Evolutionary conservation across 2,329 filamentous ascomycete genomes (phyloP).

Genomic region (Fusarium sacchari): DNA sequence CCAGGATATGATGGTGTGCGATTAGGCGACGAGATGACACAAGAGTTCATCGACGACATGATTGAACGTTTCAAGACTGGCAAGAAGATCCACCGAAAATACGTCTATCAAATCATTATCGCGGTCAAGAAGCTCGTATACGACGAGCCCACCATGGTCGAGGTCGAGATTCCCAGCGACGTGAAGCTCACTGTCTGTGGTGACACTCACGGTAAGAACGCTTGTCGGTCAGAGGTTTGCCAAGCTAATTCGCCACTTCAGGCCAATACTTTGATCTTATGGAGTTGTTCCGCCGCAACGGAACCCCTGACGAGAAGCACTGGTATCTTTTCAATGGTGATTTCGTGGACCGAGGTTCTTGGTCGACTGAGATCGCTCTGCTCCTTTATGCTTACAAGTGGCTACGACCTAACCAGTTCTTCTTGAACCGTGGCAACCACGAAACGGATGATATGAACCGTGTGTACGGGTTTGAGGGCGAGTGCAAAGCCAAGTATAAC

Average conservation of each 20-base stretch:
- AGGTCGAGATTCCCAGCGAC: slow-evolving; percentile 82
- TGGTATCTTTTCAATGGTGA: slow-evolving; percentile 98
- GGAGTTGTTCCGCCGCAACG: slow-evolving; percentile 94
- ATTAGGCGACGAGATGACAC: slow-evolving; percentile 85
- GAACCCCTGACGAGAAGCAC: slow-evolving; percentile 84
- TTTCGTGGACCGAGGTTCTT: slow-evolving; percentile 96
- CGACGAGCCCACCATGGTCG: slow-evolving; percentile 96
- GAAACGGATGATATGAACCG: slow-evolving; percentile 99
- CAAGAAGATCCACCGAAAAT: slow-evolving; percentile 95
- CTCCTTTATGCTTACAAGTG: slow-evolving; percentile 97
- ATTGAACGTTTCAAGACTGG: slow-evolving; percentile 93
- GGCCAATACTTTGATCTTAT: slow-evolving; percentile 98
- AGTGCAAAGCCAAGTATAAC: slow-evolving; percentile 98
- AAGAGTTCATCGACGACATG: slow-evolving; percentile 98
- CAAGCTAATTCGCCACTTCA: slow-evolving; percentile 49
- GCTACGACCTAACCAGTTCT: slow-evolving; percentile 87
- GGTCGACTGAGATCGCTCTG: slow-evolving; percentile 97
- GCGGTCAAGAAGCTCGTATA: slow-evolving; percentile 90
- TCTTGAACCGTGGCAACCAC: slow-evolving; percentile 97
- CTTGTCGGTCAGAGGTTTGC: not conserved
- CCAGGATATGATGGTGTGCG: slow-evolving; percentile 84
- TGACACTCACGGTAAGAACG: slow-evolving; percentile 85
- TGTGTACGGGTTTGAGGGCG: slow-evolving; percentile 97
- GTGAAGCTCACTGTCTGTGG: slow-evolving; percentile 92
- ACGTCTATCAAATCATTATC: slow-evolving; percentile 95